phyloP scores from a whole-genome alignment of 352 stramenopile species.

The Phytopythium mirpurense region DNA sequence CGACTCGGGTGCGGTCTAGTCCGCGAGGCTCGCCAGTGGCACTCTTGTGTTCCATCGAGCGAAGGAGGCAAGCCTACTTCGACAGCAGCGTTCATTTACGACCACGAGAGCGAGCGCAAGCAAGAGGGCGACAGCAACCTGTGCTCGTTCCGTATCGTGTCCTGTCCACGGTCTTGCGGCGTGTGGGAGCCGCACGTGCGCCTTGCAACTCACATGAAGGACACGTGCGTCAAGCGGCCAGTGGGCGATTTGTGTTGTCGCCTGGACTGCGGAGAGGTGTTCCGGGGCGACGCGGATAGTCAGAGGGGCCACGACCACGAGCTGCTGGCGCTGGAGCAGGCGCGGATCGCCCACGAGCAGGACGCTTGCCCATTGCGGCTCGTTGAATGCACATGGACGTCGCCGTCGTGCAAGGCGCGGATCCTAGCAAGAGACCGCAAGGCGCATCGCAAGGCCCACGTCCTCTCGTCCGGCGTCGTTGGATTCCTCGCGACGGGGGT shows the following conservation, averaged over 20 bases:
- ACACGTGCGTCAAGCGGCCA: conserved; percentile 53
- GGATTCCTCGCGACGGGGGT: conserved; percentile 51
- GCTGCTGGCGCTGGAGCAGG: conserved; percentile 59
- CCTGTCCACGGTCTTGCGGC: conserved; percentile 60
- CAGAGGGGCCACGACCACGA: conserved; percentile 42
- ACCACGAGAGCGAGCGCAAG: conserved; percentile 41
- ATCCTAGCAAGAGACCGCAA: conserved; percentile 61
- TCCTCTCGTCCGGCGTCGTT: conserved; percentile 53
- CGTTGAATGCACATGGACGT: conserved; percentile 60
- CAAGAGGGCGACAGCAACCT: conserved; percentile 30
- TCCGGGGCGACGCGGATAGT: conserved; percentile 7
- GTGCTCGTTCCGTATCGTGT: conserved; percentile 33
- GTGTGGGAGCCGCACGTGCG: conserved; percentile 50
- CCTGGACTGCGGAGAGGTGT: conserved; percentile 51
- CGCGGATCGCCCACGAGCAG: conserved; percentile 60
- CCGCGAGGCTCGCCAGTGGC: conserved; percentile 43
- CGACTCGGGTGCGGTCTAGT: conserved; percentile 55
- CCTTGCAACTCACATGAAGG: conserved; percentile 45
- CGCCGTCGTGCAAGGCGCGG: conserved; percentile 38
- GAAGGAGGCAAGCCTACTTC: background rate
- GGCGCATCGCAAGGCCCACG: conserved; percentile 45
- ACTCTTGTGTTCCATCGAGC: background rate
- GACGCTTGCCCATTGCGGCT: conserved; percentile 61
- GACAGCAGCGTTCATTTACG: conserved; percentile 25
- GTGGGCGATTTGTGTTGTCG: conserved; percentile 55